phyloP scores from a whole-genome alignment of 2,329 filamentous ascomycete species.

The Myriosclerotinia curreyana region DNA sequence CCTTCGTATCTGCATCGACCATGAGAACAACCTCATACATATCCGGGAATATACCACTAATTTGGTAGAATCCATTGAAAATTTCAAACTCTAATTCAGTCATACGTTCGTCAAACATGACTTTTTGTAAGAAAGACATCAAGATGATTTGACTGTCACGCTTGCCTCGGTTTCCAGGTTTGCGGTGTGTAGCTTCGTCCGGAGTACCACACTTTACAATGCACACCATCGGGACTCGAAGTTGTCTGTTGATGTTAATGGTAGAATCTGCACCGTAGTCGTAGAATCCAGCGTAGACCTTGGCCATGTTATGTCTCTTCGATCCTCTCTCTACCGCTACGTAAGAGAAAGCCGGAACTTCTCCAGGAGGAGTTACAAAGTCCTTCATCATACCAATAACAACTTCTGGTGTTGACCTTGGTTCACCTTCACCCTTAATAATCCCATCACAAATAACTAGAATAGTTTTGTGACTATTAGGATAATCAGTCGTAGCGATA shows the following conservation, averaged over 20 bases:
- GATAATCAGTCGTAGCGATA: conserved; percentile 95
- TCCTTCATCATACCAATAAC: conserved; percentile 94
- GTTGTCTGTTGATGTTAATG: conserved; percentile 82
- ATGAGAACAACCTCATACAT: conserved; percentile 98
- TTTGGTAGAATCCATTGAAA: conserved; percentile 99
- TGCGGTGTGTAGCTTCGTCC: conserved; percentile 74
- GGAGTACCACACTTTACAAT: conserved; percentile 95
- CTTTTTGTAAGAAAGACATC: conserved; percentile 99
- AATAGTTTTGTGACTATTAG: conserved; percentile 97
- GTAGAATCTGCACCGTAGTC: conserved; percentile 82
- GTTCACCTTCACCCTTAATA: conserved; percentile 93
- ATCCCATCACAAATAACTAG: conserved; percentile 95
- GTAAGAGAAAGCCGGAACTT: conserved; percentile 90
- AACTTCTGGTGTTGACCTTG: conserved; percentile 83
- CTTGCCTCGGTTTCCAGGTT: conserved; percentile 97
- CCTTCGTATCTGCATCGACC: conserved; percentile 98
- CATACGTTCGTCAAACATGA: conserved; percentile 99
- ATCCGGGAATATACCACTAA: conserved; percentile 96
- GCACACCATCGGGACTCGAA: conserved; percentile 96
- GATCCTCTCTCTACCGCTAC: conserved; percentile 93
- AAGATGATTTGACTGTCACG: conserved; percentile 98
- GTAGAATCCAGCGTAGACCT: conserved; percentile 97
- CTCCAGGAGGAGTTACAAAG: conserved; percentile 71
- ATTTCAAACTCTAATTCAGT: conserved; percentile 99
- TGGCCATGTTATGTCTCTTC: conserved; percentile 99